Base-by-base conservation (phyloP, 2,329 filamentous ascomycete species). In the Aureobasidium sp. region DNA sequence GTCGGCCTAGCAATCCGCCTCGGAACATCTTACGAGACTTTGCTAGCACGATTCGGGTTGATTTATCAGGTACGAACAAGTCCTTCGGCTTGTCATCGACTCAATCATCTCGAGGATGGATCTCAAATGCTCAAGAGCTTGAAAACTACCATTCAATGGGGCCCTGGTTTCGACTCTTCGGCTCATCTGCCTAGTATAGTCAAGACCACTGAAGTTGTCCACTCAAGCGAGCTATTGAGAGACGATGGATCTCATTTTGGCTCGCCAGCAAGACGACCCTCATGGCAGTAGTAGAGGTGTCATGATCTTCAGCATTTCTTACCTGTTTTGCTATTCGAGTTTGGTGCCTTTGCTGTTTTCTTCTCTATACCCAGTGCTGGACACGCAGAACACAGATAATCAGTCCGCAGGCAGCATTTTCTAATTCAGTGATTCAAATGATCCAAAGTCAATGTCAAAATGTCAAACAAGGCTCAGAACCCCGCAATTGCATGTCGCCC, bases 191-290 rank as follows among this genome's bases (percentile, higher is more conserved):
- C 47, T 11, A 39, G 35, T 21, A 50, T 50, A 6, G 35, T 39
- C 4, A 50, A 50, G 27, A 50, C 47, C 17, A 50, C 47, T 17
- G 47, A 50, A 19, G 47, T 50, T 14, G 47, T 50, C 35, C 35
- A 50, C 32, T 50, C 47, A 24, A 39, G 35, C 12, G 47, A 50
- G 47, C 6, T 37, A 17, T 5, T 50, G 25, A 32, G 22, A 6
- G 19, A 37, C 8, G 22, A 38, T 22, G 17, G n/a, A 1, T 29
- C 22, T 2, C n/a, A 7, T 3, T 40, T 22, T 17, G 47, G 47
- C 2, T 17, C 35, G 5, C 47, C 47, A 17, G 47, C 35, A 4
- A 29, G 47, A 17, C 29, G 47, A 34, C 47, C 47, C 22, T 50
- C 47, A n/a, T 50, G 47, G 47, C 24, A 32, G 17, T 50, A 21